These are phyloP conservation scores for Domatiomyces globalis DNA, from an alignment of 2,329 filamentous ascomycete species.

Conservation along the genomic window DNA sequence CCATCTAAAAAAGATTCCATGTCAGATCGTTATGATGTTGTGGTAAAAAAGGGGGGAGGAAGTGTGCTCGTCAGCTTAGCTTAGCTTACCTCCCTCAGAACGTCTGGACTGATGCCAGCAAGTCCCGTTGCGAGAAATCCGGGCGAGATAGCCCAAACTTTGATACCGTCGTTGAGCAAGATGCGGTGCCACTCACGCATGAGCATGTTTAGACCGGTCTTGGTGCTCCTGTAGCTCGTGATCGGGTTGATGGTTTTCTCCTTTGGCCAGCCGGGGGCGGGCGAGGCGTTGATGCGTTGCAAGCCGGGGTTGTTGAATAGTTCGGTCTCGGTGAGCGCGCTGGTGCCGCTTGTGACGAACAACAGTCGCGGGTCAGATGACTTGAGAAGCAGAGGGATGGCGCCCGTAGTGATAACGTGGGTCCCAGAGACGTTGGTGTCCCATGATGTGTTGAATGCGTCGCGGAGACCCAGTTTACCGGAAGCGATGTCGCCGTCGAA, in stretches of 20 bases:
- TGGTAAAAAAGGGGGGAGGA: conserved; percentile 12
- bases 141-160: conserved; percentile 36
- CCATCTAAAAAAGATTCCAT: conserved; percentile 11
- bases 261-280: conserved; percentile 33
- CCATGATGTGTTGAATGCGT: conserved; percentile 34
- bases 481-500: conserved; percentile 22
- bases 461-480: conserved; percentile 24
- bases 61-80: conserved; percentile 2
- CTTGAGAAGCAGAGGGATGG: conserved; percentile 39
- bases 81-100: conserved; percentile 17
- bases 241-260: conserved; percentile 3
- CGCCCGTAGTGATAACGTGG: conserved; percentile 33
- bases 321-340: conserved; percentile 23
- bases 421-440: conserved; percentile 39
- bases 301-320: conserved; percentile 1
- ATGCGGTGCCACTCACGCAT: conserved; percentile 33
- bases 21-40: conserved; percentile 12
- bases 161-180: conserved; percentile 37
- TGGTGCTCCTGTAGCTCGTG: conserved; percentile 28
- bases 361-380: conserved; percentile 34
- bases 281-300: conserved; percentile 31
- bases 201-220: conserved; percentile 37
- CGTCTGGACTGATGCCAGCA: conserved; percentile 6
- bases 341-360: conserved; percentile 35
- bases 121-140: conserved; percentile 37